These are phyloP conservation scores for Arthrobotrys sphaeroides DNA, from an alignment of 2,329 filamentous ascomycete species.

Conservation along the genomic window DNA sequence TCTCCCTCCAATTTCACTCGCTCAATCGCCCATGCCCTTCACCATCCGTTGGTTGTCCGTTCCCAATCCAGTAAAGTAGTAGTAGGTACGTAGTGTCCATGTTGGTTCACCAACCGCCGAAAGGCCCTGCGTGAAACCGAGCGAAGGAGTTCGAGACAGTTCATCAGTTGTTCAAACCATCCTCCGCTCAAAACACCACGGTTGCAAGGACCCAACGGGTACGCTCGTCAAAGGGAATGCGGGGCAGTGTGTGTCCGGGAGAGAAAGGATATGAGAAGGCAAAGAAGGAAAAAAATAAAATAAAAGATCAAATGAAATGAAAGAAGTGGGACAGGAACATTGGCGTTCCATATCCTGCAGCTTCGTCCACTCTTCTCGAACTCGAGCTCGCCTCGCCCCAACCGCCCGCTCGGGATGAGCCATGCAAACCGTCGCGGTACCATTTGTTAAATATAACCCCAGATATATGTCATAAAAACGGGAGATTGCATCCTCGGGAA, in stretches of 20 bases:
- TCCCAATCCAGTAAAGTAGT: conserved; percentile 14
- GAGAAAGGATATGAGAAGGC: conserved; percentile 3
- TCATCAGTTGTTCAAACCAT: neutral
- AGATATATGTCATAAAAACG: conserved; percentile 18
- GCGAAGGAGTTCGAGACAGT: conserved; percentile 8
- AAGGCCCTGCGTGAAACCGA: conserved; percentile 4
- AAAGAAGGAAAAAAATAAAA: conserved; percentile 23
- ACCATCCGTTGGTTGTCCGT: conserved; percentile 5
- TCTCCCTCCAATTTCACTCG: neutral
- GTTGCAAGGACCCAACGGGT: neutral
- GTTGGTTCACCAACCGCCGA: conserved; percentile 14
- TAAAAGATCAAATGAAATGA: conserved; percentile 25
- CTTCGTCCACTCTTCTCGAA: conserved; percentile 11
- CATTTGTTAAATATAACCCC: conserved; percentile 24
- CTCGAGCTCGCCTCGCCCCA: conserved; percentile 29
- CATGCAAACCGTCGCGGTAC: conserved; percentile 32
- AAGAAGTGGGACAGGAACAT: conserved; percentile 32
- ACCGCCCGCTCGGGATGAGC: conserved; percentile 35
- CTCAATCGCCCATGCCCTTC: neutral
- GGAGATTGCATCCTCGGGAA: conserved; percentile 13
- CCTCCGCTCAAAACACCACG: neutral
- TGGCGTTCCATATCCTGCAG: conserved; percentile 38
- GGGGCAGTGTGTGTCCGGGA: neutral
- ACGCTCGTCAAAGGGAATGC: neutral
- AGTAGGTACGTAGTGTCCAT: too few species aligned